phyloP scores from a whole-genome alignment of 75 land plant species.

The Isoetes taiwanensis region DNA sequence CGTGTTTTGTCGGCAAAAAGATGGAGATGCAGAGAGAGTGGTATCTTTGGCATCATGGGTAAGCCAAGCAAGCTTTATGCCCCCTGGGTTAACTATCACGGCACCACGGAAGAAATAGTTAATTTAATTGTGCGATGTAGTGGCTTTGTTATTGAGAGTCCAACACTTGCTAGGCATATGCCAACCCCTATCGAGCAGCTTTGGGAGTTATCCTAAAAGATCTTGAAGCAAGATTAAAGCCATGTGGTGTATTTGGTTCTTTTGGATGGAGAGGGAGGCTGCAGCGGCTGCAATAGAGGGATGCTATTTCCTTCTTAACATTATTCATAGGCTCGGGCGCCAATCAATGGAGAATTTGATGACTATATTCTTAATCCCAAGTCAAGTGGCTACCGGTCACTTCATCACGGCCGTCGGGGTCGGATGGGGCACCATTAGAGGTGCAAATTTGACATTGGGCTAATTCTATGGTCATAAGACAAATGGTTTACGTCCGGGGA shows the following conservation, averaged over 20 bases:
- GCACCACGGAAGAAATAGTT: neutral
- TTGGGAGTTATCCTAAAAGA: constrained; percentile 3
- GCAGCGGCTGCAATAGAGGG: no score
- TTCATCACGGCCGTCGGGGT: no score
- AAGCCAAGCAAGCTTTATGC: constrained; percentile 1
- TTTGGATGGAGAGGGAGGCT: constrained; percentile 8
- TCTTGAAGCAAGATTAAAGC: neutral
- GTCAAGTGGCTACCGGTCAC: no score
- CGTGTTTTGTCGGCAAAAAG: constrained; percentile 2
- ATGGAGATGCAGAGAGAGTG: constrained; percentile 1
- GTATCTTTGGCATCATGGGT: constrained; percentile 3
- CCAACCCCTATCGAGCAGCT: neutral
- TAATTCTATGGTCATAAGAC: no score
- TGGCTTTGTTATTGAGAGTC: constrained; percentile 1
- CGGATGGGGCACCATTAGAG: no score
- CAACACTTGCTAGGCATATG: constrained; percentile 6
- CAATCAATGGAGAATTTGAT: no score
- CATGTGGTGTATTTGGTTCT: constrained; percentile 5
- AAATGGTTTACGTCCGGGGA: no score
- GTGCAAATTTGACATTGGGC: no score
- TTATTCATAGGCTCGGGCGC: no score
- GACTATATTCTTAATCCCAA: no score
- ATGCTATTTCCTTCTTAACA: no score
- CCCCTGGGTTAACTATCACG: constrained; percentile 4
- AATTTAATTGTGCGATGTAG: neutral